A percentile compares a stretch with the other conserved stretches of the same genome.
phyloP scores from a whole-genome alignment of 257 asterid genomes.

The Cynanchum wilfordii region DNA sequence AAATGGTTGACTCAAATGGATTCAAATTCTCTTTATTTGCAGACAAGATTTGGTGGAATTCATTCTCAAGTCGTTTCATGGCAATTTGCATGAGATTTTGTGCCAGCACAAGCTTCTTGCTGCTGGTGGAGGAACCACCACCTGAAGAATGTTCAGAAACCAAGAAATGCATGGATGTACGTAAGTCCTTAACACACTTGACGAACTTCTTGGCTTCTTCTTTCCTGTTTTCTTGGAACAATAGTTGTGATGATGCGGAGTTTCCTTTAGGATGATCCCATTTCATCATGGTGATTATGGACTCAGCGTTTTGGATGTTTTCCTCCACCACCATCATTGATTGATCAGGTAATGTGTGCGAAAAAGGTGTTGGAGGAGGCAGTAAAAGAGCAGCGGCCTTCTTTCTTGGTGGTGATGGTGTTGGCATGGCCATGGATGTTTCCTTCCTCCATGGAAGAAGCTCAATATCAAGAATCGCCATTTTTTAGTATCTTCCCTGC shows the following conservation, averaged over 20 bases:
- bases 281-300: constrained; percentile 28
- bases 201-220: constrained; percentile 51
- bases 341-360: constrained; percentile 27
- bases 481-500: constrained; percentile 10
- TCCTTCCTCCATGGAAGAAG: constrained; percentile 15
- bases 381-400: constrained; percentile 19
- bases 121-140: constrained; percentile 10
- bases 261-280: constrained; percentile 41
- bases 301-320: constrained; percentile 33
- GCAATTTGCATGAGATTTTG: constrained; percentile 56
- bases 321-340: constrained; percentile 48
- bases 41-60: constrained; percentile 48
- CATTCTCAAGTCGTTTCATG: constrained; percentile 56
- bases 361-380: constrained; percentile 23
- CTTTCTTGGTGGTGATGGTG: constrained; percentile 32
- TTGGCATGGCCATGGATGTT: constrained; percentile 24
- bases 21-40: constrained; percentile 37
- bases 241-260: constrained; percentile 9
- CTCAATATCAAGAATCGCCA: constrained; percentile 37
- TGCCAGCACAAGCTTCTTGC: constrained; percentile 35
- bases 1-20: constrained; percentile 41
- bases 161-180: constrained; percentile 54
- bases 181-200: constrained; percentile 36
- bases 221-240: constrained; percentile 41
- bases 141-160: constrained; percentile 31